These are phyloP conservation scores for Clarireedia paspali DNA, from an alignment of 2,329 filamentous ascomycete species.

Conservation along the genomic window DNA sequence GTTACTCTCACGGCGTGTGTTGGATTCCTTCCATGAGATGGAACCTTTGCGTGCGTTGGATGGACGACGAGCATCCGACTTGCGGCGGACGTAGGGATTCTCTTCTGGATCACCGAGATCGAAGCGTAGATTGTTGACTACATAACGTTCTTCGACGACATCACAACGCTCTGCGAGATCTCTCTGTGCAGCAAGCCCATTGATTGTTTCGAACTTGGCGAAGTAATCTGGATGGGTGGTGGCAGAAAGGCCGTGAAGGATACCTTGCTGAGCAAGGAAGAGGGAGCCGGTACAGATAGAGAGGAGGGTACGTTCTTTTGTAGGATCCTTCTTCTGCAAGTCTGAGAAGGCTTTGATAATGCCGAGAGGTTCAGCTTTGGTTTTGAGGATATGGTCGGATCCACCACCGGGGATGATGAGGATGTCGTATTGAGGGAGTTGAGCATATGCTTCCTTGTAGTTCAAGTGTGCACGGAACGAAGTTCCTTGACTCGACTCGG, in stretches of 20 bases:
- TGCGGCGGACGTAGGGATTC: slow-evolving; percentile 75
- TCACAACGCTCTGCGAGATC: slow-evolving; percentile 72
- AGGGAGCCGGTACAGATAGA: slow-evolving; percentile 74
- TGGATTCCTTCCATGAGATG: slow-evolving; percentile 70
- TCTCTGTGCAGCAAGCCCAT: slow-evolving; percentile 63
- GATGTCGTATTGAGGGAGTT: slow-evolving; percentile 55
- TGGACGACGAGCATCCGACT: slow-evolving; percentile 57
- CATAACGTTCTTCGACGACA: slow-evolving; percentile 76
- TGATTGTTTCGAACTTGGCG: slow-evolving; percentile 74
- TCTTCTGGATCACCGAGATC: slow-evolving; percentile 72
- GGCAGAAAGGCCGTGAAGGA: slow-evolving; percentile 70
- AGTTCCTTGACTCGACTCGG: slow-evolving; percentile 53
- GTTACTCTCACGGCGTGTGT: slow-evolving; percentile 70
- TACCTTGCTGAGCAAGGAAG: slow-evolving; percentile 67
- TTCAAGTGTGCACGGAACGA: slow-evolving; percentile 67
- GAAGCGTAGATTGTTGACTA: slow-evolving; percentile 87
- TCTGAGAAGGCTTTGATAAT: slow-evolving; percentile 72
- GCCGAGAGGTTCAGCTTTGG: slow-evolving; percentile 59
- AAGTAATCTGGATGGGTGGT: slow-evolving; percentile 78
- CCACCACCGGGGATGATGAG: slow-evolving; percentile 68
- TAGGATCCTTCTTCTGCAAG: slow-evolving; percentile 70
- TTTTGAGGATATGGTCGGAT: slow-evolving; percentile 54
- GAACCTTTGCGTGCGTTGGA: slow-evolving; percentile 71
- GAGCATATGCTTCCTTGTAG: slow-evolving; percentile 70
- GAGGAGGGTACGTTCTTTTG: slow-evolving; percentile 72